Evolutionary conservation across 345 rosid species (phyloP).

Genomic region (Eucalyptus cladocalyx): DNA sequence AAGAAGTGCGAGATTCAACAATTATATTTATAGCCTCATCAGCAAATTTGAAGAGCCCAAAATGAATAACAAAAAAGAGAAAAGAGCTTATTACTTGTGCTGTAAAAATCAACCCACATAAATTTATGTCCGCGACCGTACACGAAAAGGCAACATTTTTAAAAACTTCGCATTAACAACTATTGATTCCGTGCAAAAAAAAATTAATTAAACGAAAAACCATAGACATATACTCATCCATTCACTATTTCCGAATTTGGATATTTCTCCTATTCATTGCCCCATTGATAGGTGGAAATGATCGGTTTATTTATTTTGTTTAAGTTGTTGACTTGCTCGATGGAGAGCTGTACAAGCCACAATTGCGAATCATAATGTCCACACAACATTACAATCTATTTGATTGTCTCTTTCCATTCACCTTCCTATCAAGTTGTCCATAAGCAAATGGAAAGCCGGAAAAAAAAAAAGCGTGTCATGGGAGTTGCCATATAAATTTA

Average conservation of each 20-base stretch:
- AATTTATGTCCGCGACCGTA: background rate
- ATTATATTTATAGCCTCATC: background rate
- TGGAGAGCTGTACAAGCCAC: background rate
- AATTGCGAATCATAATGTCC: background rate
- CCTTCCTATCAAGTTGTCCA: background rate
- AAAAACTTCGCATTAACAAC: background rate
- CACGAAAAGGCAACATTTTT: background rate
- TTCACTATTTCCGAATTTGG: background rate
- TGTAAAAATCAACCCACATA: background rate
- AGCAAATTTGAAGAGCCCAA: background rate
- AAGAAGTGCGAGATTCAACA: background rate
- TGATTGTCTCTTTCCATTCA: background rate
- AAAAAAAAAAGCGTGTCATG: background rate
- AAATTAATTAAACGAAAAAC: background rate
- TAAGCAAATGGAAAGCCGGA: background rate
- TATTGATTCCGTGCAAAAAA: background rate
- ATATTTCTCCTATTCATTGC: background rate
- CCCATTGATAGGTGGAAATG: background rate
- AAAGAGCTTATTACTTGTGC: background rate
- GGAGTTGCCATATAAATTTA: background rate
- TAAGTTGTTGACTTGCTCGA: background rate
- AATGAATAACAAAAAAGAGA: background rate
- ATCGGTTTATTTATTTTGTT: background rate
- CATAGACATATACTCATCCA: background rate
- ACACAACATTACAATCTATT: background rate